Conservation (phyloP, 2,329 filamentous ascomycete species). For the Amphichorda felina region DNA sequence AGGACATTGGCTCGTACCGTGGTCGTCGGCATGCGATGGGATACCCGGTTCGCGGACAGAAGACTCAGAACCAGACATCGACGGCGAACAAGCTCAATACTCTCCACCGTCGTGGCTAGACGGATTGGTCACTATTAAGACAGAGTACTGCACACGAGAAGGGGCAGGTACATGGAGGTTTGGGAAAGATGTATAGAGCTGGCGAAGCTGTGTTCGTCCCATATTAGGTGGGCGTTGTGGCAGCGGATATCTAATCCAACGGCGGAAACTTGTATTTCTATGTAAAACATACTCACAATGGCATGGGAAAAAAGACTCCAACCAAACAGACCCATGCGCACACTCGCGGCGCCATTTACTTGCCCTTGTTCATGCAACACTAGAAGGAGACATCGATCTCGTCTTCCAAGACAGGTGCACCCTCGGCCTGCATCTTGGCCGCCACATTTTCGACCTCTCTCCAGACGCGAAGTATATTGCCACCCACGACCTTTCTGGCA, state of each 20-base stretch:
- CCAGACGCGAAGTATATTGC: conserved; percentile 80
- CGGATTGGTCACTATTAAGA: background rate
- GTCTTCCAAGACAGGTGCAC: conserved; percentile 42
- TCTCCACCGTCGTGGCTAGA: conserved; percentile 22
- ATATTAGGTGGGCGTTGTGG: background rate
- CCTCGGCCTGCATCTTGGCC: conserved; percentile 46
- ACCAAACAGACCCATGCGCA: background rate
- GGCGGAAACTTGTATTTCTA: conserved; percentile 1
- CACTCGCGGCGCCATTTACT: no score
- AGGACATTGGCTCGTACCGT: conserved; percentile 83
- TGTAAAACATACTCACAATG: conserved; percentile 5
- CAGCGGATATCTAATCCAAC: background rate
- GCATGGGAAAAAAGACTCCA: background rate
- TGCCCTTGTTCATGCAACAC: no score
- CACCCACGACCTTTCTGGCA: conserved; percentile 62
- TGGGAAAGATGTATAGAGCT: background rate
- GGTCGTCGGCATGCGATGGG: conserved; percentile 88
- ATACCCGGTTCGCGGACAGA: conserved; percentile 82
- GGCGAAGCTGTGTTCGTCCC: background rate
- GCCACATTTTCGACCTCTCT: conserved; percentile 64
- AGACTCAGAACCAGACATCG: conserved; percentile 62
- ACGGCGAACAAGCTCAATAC: conserved; percentile 52
- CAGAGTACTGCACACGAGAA: background rate
- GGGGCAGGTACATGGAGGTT: background rate
- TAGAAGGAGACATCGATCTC: conserved; percentile 5